These are phyloP conservation scores for Chionographis japonica DNA, from an alignment of 106 monocot species.

Conservation along the genomic window DNA sequence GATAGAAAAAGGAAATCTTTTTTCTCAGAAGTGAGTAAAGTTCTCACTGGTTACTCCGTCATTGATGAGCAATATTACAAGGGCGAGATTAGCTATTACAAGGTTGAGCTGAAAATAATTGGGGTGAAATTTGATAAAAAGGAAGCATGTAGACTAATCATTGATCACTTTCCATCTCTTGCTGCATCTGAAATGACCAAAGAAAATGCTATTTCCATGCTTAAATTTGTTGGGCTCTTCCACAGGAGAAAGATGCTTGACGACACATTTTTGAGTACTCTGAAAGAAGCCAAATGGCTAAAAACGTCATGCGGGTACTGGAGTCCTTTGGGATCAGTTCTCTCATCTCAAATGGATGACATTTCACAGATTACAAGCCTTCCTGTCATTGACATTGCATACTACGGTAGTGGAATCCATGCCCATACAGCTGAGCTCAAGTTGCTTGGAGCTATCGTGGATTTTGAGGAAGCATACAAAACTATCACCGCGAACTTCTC, in stretches of 20 bases:
- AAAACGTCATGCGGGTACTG: constrained; percentile 24
- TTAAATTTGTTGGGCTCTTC: constrained; percentile 36
- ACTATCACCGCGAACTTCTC: not conserved
- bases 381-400: constrained; percentile 38
- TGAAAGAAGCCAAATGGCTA: constrained; percentile 35
- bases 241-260: constrained; percentile 22
- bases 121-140: constrained; percentile 43
- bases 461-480: constrained; percentile 23
- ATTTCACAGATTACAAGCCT: constrained; percentile 24
- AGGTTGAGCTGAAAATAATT: constrained; percentile 34
- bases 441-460: constrained; percentile 36
- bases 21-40: constrained; percentile 6
- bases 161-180: constrained; percentile 25
- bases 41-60: constrained; percentile 35
- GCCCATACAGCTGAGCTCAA: constrained; percentile 33
- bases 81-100: constrained; percentile 11
- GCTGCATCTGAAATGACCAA: constrained; percentile 15
- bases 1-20: too few species aligned
- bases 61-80: constrained; percentile 34
- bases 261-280: constrained; percentile 14
- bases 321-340: constrained; percentile 31
- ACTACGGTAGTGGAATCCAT: constrained; percentile 28
- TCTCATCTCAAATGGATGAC: constrained; percentile 30
- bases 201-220: constrained; percentile 42
- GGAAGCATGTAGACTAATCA: constrained; percentile 31